These are phyloP conservation scores for Talaromyces wortmannii DNA, from an alignment of 495 filamentous ascomycete species.

Conservation along the genomic window DNA sequence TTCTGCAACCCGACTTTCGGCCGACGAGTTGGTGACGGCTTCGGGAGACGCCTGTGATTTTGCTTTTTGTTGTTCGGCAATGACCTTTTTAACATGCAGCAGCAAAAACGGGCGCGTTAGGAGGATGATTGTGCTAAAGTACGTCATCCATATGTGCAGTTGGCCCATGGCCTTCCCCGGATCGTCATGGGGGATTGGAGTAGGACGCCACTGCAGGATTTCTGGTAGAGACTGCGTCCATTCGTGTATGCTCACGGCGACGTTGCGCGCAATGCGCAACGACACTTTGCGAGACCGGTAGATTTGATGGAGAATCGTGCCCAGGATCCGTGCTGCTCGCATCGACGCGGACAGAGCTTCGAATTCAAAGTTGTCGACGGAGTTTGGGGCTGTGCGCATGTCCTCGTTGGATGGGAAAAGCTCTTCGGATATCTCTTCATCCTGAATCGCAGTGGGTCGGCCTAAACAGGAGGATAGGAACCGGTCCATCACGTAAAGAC, in stretches of 20 bases:
- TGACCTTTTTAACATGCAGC: constrained; percentile 3
- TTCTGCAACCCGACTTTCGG: background rate
- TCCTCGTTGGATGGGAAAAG: constrained; percentile 13
- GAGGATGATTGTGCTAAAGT: constrained; percentile 68
- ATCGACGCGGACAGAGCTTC: constrained; percentile 3
- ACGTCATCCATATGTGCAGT: constrained; percentile 61
- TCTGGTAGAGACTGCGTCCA: constrained; percentile 5
- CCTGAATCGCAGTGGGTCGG: constrained; percentile 52
- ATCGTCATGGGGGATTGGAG: constrained; percentile 16
- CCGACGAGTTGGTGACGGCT: background rate
- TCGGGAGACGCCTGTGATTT: background rate
- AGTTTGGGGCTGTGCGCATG: background rate
- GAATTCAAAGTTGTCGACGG: constrained; percentile 2
- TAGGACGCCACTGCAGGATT: constrained; percentile 4
- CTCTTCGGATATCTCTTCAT: constrained; percentile 52
- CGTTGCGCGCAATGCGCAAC: background rate
- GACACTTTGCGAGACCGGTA: constrained; percentile 5
- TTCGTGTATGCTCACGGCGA: constrained; percentile 1
- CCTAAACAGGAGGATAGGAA: constrained; percentile 53
- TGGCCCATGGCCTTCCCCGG: constrained; percentile 54
- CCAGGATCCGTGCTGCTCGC: background rate
- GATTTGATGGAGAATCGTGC: constrained; percentile 3
- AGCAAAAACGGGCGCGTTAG: constrained; percentile 60
- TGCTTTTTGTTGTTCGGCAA: background rate
- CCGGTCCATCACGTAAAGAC: constrained; percentile 54